A percentile compares a stretch with the other conserved stretches of the same genome.
Conservation (phyloP, 2,329 filamentous ascomycete genomes). For the Trichoderma sp. region DNA sequence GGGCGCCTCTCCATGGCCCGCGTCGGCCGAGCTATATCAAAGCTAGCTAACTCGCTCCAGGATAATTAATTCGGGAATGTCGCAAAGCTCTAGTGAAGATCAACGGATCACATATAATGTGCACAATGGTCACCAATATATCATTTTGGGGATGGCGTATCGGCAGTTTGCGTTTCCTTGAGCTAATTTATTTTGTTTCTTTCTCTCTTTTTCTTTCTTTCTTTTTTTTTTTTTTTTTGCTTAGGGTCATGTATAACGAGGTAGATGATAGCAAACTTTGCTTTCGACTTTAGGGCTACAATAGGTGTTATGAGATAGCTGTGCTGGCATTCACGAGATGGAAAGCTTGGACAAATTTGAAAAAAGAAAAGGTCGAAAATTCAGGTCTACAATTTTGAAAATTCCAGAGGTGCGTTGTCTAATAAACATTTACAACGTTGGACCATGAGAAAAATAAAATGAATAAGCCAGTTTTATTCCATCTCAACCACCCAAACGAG, state of each 20-base stretch:
- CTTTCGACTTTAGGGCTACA: conserved; percentile 7
- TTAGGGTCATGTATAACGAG: conserved; percentile 22
- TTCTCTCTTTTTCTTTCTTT: neutral
- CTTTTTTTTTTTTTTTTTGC: conserved; percentile 1
- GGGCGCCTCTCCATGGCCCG: neutral
- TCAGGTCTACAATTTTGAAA: conserved; percentile 40
- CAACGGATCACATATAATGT: conserved; percentile 19
- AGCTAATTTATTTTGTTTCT: neutral
- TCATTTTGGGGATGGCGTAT: conserved; percentile 20
- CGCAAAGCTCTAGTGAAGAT: conserved; percentile 1
- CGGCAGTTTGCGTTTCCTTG: neutral
- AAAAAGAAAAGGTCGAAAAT: conserved; percentile 26
- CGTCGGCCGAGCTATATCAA: neutral
- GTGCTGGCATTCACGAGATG: conserved; percentile 23
- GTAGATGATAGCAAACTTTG: conserved; percentile 8
- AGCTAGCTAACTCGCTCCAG: neutral
- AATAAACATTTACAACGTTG: conserved; percentile 32
- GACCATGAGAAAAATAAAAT: conserved; percentile 5
- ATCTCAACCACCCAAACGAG: conserved; percentile 21
- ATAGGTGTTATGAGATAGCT: conserved; percentile 14
- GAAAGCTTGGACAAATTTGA: conserved; percentile 24
- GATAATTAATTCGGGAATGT: neutral
- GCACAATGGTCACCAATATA: conserved; percentile 12
- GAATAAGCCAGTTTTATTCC: conserved; percentile 14
- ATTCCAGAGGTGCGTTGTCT: conserved; percentile 38